Conservation (phyloP, 768 basidiomycete species). For the Ramaria rubella region DNA sequence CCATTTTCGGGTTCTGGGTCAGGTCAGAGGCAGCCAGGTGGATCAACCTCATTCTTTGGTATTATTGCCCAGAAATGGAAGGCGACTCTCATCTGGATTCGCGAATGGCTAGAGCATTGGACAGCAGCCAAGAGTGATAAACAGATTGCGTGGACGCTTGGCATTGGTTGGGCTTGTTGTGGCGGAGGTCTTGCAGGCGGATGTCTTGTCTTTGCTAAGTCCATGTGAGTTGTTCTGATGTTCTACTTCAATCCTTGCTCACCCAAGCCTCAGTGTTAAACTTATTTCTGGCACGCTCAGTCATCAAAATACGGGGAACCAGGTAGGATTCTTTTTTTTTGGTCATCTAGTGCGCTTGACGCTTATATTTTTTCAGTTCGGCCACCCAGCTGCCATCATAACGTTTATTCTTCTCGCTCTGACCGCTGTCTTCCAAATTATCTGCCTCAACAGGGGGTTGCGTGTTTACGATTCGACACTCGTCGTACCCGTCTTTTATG, state of each 20-base stretch:
- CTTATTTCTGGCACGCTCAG: slow-evolving; percentile 70
- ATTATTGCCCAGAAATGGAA: slow-evolving; percentile 38
- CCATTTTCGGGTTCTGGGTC: slow-evolving; percentile 41
- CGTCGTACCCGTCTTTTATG: slow-evolving; percentile 93
- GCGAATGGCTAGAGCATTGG: slow-evolving; percentile 64
- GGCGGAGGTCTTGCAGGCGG: slow-evolving; percentile 89
- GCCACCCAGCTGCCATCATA: slow-evolving; percentile 73
- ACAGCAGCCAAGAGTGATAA: slow-evolving; percentile 77
- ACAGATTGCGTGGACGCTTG: slow-evolving; percentile 82
- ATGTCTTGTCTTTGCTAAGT: slow-evolving; percentile 79
- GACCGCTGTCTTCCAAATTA: slow-evolving; percentile 85
- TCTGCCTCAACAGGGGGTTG: slow-evolving; percentile 86
- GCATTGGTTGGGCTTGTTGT: slow-evolving; percentile 90
- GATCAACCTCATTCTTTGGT: slow-evolving; percentile 21
- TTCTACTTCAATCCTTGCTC: background rate
- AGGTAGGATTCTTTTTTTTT: slow-evolving; percentile 20
- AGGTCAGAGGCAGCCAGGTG: slow-evolving; percentile 13
- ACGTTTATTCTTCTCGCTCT: slow-evolving; percentile 47
- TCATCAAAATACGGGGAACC: slow-evolving; percentile 77
- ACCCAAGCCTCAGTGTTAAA: slow-evolving; percentile 50
- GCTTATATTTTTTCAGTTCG: slow-evolving; percentile 38
- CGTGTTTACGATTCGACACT: slow-evolving; percentile 85
- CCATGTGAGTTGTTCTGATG: slow-evolving; percentile 42
- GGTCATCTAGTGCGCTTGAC: background rate
- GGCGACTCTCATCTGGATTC: slow-evolving; percentile 44